These are phyloP conservation scores for Teunomyces barrocoloradensis DNA, from an alignment of 805 yeast genomes.

Conservation along the genomic window DNA sequence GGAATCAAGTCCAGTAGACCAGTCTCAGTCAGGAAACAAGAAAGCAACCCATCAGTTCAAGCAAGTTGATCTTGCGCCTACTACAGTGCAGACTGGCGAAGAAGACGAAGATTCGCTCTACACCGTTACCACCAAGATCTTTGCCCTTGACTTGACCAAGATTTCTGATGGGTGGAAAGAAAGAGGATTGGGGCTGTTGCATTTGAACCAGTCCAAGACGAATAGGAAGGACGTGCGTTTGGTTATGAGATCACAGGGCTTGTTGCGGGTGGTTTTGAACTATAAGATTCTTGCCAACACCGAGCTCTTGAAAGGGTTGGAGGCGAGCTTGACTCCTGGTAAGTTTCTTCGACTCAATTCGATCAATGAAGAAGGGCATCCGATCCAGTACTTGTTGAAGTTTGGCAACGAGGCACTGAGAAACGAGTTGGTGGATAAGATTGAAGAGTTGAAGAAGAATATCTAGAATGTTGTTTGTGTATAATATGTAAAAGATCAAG, in stretches of 20 bases:
- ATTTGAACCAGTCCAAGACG: conserved; percentile 55
- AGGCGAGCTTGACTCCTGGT: conserved; percentile 79
- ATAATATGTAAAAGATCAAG: conserved; percentile 2
- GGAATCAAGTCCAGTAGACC: conserved; percentile 10
- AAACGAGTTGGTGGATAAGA: conserved; percentile 52
- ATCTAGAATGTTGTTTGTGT: conserved; percentile 1
- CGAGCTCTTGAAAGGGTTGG: conserved; percentile 73
- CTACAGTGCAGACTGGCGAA: conserved; percentile 77
- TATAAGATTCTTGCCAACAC: conserved; percentile 61
- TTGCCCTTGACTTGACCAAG: conserved; percentile 64
- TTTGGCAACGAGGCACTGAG: conserved; percentile 63
- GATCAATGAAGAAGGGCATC: conserved; percentile 56
- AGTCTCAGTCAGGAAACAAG: conserved; percentile 12
- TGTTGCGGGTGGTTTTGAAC: conserved; percentile 78
- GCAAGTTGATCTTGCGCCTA: conserved; percentile 58
- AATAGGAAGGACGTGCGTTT: conserved; percentile 55
- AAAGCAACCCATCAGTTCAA: conserved; percentile 40
- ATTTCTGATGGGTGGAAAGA: conserved; percentile 89
- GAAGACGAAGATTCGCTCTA: conserved; percentile 74
- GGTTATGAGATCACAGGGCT: conserved; percentile 89
- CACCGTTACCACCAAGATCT: conserved; percentile 73
- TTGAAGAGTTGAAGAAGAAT: conserved; percentile 31
- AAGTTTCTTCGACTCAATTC: conserved; percentile 78
- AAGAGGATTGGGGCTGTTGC: conserved; percentile 86
- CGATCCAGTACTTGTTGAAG: conserved; percentile 81